Percentiles rank a stretch among this genome's conserved stretches.
Conservation (phyloP, 192 early-diverging fungal species). For the Backusella westeae region DNA sequence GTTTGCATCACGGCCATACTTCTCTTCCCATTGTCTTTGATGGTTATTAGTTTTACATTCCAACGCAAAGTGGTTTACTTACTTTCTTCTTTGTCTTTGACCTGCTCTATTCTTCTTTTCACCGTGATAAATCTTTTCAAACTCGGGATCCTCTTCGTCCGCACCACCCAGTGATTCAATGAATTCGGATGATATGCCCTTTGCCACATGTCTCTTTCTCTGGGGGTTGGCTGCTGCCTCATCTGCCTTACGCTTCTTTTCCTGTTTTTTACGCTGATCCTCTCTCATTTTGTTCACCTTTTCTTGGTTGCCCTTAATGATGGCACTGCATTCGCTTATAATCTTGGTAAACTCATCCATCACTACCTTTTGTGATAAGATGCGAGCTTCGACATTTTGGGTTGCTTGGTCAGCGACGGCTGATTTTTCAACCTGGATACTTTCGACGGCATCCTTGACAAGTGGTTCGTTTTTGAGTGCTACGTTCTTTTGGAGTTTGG, state of each 20-base stretch:
- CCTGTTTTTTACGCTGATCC: background rate
- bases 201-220: background rate
- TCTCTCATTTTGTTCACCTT: background rate
- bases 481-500: background rate
- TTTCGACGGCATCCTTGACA: background rate
- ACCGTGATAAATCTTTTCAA: conserved; percentile 36
- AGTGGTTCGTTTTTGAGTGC: conserved; percentile 12
- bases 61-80: background rate
- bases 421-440: background rate
- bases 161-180: conserved; percentile 7
- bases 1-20: conserved; percentile 33
- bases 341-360: conserved; percentile 18
- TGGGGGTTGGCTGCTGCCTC: background rate
- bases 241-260: conserved; percentile 8
- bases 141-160: conserved; percentile 28
- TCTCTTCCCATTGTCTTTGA: conserved; percentile 32
- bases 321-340: background rate
- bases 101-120: conserved; percentile 30
- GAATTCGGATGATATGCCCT: conserved; percentile 4
- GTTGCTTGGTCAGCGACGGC: background rate
- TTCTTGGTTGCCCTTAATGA: conserved; percentile 5
- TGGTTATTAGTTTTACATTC: too few relatives aligned
- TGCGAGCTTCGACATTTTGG: conserved; percentile 17
- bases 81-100: conserved; percentile 34
- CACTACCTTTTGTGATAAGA: conserved; percentile 8